Percentiles rank a stretch among this genome's conserved stretches.
These are phyloP conservation scores for Cotoneaster glaucophyllus DNA, from an alignment of 306 rosid genomes.

Conservation along the genomic window DNA sequence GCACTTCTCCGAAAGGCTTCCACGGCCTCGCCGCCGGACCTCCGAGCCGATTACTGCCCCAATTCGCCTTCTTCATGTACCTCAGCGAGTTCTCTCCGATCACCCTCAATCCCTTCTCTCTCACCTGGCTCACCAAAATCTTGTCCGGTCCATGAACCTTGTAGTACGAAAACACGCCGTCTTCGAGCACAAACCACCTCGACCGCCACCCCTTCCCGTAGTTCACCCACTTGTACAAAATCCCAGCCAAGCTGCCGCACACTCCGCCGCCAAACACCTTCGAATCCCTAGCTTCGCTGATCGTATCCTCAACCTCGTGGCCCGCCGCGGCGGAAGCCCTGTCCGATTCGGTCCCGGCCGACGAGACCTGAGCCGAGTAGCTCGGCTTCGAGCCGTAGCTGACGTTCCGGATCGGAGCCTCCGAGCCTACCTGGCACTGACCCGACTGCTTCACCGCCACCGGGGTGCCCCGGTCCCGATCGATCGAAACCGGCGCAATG, in stretches of 20 bases:
- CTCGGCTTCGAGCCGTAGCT: conserved; percentile 47
- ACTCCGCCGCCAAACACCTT: conserved; percentile 50
- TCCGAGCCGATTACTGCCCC: conserved; percentile 52
- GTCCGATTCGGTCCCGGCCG: conserved; percentile 43
- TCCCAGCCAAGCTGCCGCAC: conserved; percentile 69
- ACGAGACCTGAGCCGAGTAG: conserved; percentile 58
- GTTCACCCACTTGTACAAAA: conserved; percentile 95
- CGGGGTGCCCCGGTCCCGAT: conserved; percentile 62
- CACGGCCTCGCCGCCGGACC: conserved; percentile 44
- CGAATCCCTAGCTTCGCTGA: conserved; percentile 48
- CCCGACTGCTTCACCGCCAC: conserved; percentile 34
- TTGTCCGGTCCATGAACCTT: conserved; percentile 98
- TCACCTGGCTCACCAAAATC: conserved; percentile 73
- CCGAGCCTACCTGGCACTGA: conserved; percentile 58
- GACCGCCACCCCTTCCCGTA: conserved; percentile 98
- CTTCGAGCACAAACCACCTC: conserved; percentile 90
- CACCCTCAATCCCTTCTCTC: conserved; percentile 69
- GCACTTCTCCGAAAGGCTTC: conserved; percentile 93
- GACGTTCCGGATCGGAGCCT: conserved; percentile 43
- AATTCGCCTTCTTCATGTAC: conserved; percentile 66
- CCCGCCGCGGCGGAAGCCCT: conserved; percentile 30
- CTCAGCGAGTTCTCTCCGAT: conserved; percentile 82
- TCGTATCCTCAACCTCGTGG: conserved; percentile 43
- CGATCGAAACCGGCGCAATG: conserved; percentile 99
- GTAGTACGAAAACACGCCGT: conserved; percentile 93